A percentile compares a stretch with the other conserved stretches of the same genome.
Conservation (phyloP, 495 filamentous ascomycete species). For the Trichoderma gamsii region DNA sequence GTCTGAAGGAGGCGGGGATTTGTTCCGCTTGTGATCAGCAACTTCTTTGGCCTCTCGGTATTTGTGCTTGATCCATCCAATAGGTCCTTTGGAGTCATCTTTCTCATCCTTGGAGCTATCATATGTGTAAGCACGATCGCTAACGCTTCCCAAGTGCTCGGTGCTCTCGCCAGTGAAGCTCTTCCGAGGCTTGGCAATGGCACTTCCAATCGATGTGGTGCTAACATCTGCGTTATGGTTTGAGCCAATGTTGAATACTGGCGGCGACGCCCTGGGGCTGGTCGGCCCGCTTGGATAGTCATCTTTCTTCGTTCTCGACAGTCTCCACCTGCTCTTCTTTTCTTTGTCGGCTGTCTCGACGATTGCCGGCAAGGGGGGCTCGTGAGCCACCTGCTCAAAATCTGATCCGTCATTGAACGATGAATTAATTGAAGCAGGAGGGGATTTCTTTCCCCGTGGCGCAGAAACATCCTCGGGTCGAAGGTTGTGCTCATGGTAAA, state of each 20-base stretch:
- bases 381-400: conserved; percentile 57
- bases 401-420: conserved; percentile 75
- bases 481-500: conserved; percentile 16
- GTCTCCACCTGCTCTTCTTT: conserved; percentile 67
- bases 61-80: conserved; percentile 81
- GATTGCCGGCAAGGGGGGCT: conserved; percentile 29
- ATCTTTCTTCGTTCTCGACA: conserved; percentile 59
- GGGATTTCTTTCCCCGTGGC: conserved; percentile 56
- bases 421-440: conserved; percentile 63
- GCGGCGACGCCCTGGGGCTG: conserved; percentile 39
- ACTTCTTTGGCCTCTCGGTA: conserved; percentile 70
- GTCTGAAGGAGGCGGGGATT: conserved; percentile 36
- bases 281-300: neutral
- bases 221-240: conserved; percentile 63
- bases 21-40: conserved; percentile 49
- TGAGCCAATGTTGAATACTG: conserved; percentile 44
- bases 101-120: conserved; percentile 34
- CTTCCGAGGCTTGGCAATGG: conserved; percentile 37
- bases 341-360: conserved; percentile 38
- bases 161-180: conserved; percentile 53
- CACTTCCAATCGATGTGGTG: conserved; percentile 62
- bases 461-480: conserved; percentile 39
- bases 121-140: conserved; percentile 24
- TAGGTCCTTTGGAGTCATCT: conserved; percentile 60
- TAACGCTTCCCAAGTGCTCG: conserved; percentile 28